phyloP scores from a whole-genome alignment of 2,329 filamentous ascomycete species.

The Botryotinia calthae region DNA sequence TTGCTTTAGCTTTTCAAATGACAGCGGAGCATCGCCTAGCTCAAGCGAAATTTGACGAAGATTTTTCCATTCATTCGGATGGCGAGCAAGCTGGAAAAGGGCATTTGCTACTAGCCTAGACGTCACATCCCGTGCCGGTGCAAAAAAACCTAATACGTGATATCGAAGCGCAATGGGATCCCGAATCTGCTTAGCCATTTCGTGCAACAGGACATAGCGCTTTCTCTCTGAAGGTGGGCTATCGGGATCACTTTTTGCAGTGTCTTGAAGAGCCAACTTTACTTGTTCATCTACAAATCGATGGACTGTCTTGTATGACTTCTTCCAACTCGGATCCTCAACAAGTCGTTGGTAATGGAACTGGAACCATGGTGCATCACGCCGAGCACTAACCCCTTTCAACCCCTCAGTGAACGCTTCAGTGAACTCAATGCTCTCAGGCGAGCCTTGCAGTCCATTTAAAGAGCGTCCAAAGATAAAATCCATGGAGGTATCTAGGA shows the following conservation, averaged over 20 bases:
- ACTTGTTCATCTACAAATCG: slow-evolving; percentile 19
- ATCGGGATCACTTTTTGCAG: background rate
- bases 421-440: slow-evolving; percentile 2
- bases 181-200: slow-evolving; percentile 18
- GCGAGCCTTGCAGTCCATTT: background rate
- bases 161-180: slow-evolving; percentile 11
- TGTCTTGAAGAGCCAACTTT: slow-evolving; percentile 19
- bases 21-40: slow-evolving; percentile 36
- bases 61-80: slow-evolving; percentile 15
- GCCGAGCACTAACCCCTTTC: background rate
- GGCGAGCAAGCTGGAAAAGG: slow-evolving; percentile 11
- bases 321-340: slow-evolving; percentile 1
- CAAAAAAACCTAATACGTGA: slow-evolving; percentile 12
- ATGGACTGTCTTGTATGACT: slow-evolving; percentile 9
- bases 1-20: slow-evolving; percentile 48
- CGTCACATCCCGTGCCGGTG: background rate
- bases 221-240: background rate
- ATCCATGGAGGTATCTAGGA: slow-evolving; percentile 13
- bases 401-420: background rate
- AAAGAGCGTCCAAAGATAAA: slow-evolving; percentile 15
- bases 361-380: slow-evolving; percentile 2
- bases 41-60: slow-evolving; percentile 11
- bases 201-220: slow-evolving; percentile 12
- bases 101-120: background rate
- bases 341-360: background rate